phyloP scores from a whole-genome alignment of 2,329 filamentous ascomycete species.

The Sclerotinia nivalis region DNA sequence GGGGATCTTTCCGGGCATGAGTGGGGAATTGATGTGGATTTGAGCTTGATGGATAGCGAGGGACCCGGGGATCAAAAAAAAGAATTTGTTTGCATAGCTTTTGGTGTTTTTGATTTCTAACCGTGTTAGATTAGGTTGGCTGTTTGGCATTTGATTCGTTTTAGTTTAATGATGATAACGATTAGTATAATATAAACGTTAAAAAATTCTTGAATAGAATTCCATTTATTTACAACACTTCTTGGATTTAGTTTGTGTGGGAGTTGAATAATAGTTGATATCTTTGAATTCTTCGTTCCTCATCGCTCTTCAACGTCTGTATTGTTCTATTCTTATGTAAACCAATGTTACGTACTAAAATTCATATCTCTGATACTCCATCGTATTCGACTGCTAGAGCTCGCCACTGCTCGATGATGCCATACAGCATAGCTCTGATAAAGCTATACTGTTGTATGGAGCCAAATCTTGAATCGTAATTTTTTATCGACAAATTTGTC shows the following conservation, averaged over 20 bases:
- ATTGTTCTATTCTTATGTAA: too few relatives aligned
- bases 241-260: not conserved
- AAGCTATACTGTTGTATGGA: too few relatives aligned
- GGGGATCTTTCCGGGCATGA: conserved; percentile 2
- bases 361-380: too few relatives aligned
- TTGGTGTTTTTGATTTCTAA: not conserved
- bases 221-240: not conserved
- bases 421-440: too few relatives aligned
- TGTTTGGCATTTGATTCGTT: not conserved
- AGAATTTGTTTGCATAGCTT: not conserved
- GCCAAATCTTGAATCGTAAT: too few relatives aligned
- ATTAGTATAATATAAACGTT: not conserved
- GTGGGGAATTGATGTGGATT: too few relatives aligned
- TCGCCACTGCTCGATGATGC: too few relatives aligned
- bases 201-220: not conserved
- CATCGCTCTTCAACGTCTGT: too few relatives aligned
- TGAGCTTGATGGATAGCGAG: not conserved
- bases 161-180: not conserved
- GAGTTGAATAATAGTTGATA: not conserved
- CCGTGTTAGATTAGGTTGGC: not conserved
- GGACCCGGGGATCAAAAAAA: not conserved
- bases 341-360: too few relatives aligned
- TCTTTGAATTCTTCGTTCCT: not conserved
- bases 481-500: too few relatives aligned
- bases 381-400: too few relatives aligned